Percentiles rank a stretch among this genome's conserved stretches.
Conservation (phyloP, 306 rosid genomes). For the Cucurbita maxima region DNA sequence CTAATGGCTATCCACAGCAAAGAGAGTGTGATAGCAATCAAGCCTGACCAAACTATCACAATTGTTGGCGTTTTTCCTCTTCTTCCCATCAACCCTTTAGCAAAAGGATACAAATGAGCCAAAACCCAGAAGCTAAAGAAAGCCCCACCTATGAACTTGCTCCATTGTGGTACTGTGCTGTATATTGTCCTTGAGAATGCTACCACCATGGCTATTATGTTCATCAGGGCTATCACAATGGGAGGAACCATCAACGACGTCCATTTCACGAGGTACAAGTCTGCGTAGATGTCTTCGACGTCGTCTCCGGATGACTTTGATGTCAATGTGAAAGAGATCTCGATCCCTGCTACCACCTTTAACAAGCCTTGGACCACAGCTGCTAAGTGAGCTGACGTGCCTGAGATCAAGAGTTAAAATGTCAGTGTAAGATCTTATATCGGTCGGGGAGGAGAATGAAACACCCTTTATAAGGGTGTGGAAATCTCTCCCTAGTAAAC, state of each 20-base stretch:
- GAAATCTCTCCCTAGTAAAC: too few species aligned
- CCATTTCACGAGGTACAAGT: constrained; percentile 38
- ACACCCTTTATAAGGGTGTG: too few species aligned
- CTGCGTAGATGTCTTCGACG: constrained; percentile 19
- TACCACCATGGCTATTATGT: constrained; percentile 27
- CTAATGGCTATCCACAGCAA: constrained; percentile 32
- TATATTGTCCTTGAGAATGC: constrained; percentile 34
- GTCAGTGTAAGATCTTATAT: not conserved
- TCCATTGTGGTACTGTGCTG: constrained; percentile 24
- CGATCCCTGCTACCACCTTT: constrained; percentile 39
- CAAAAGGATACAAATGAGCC: constrained; percentile 46
- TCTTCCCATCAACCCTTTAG: constrained; percentile 45
- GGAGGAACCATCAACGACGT: constrained; percentile 40
- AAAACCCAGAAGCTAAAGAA: constrained; percentile 45
- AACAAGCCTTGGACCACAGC: constrained; percentile 35
- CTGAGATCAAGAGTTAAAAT: constrained; percentile 8
- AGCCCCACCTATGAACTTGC: constrained; percentile 31
- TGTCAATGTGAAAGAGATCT: constrained; percentile 40
- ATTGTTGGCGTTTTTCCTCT: constrained; percentile 41
- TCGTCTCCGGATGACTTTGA: constrained; percentile 30
- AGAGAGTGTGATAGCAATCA: constrained; percentile 40
- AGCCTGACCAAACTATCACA: constrained; percentile 43
- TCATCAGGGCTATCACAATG: constrained; percentile 31
- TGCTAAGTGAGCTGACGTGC: constrained; percentile 40
- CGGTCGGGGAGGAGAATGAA: too few species aligned